Evolutionary conservation across 2,329 filamentous ascomycete genomes (phyloP).

Genomic region (Talaromyces sp.): DNA sequence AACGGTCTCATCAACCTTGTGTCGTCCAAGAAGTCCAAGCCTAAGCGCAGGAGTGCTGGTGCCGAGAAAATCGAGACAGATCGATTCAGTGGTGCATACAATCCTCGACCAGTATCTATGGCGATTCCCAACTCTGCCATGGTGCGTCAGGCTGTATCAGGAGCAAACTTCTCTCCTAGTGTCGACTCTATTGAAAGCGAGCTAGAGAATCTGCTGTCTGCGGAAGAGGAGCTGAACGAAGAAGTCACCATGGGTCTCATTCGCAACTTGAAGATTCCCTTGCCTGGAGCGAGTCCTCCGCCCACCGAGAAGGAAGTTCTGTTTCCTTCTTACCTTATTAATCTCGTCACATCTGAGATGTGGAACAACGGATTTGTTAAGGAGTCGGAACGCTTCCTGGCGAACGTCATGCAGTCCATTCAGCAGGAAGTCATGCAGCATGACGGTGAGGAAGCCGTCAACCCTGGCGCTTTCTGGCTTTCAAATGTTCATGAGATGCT

Average conservation of each 20-base stretch:
- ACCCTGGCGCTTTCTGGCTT: conserved; percentile 96
- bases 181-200: conserved; percentile 92
- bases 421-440: conserved; percentile 99
- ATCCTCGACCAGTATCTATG: conserved; percentile 94
- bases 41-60: conserved; percentile 73
- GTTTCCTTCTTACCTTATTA: conserved; percentile 98
- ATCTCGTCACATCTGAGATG: conserved; percentile 98
- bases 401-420: conserved; percentile 99
- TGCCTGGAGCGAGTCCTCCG: conserved; percentile 78
- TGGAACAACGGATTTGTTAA: conserved; percentile 99
- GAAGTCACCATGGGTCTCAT: conserved; percentile 96
- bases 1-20: conserved; percentile 94
- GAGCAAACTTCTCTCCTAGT: conserved; percentile 73
- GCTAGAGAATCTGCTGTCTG: conserved; percentile 86
- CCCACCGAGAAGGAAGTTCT: conserved; percentile 98
- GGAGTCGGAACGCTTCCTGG: conserved; percentile 96
- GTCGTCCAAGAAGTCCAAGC: conserved; percentile 93
- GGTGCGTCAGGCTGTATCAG: conserved; percentile 65
- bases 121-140: conserved; percentile 62
- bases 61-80: conserved; percentile 81
- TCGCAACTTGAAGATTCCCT: conserved; percentile 92
- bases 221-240: conserved; percentile 93
- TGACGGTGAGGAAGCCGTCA: conserved; percentile 94
- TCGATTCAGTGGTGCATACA: conserved; percentile 88
- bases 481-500: conserved; percentile 99